Base-by-base conservation (phyloP, 495 filamentous ascomycete genomes). In the Podospora pseudoanserina region DNA sequence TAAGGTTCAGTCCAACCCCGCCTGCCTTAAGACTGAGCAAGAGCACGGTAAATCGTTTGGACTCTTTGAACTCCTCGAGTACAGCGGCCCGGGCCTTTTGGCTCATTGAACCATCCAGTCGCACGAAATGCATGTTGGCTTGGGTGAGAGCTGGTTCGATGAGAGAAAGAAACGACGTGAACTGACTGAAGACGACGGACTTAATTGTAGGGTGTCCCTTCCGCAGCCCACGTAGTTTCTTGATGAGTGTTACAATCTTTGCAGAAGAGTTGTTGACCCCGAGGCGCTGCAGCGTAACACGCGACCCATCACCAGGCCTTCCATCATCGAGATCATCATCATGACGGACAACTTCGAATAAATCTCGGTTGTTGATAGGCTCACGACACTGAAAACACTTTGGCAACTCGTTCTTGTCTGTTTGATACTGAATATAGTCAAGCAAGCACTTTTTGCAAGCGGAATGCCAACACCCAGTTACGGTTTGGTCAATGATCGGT, bases 381-480 rank as follows among this genome's bases (percentile, higher is more conserved):
- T 89, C 91, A 23, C 95, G 90, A 73, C 95, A 99, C 55, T 90
- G 92, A 79, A 96, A 96, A 73, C 95, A 99, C 34, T 88, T 84
- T 11, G 95, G 89, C 0, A 90, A 67, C 66, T 90, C 84, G 32
- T 89, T 87, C 72, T 89, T 91, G 70, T 91, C 87, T 39, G 85
- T 90, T 72, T 96, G 91, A 76, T 97, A 92, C 69, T 82, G 87
- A 68, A 99, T 93, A 73, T 93, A 96, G 71, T 93, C 88, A 4
- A 92, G 79, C 27, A 97, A 83, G 72, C 95, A 99, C 59, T 92
- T 88, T 78, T 95, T 96, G 83, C 95, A 99, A 2, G 95, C 94
- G 26, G 91, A 92, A 77, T 99, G 95, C 91, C 94, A 98, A 79
- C 95, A 99, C 0, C 92, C 91, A 0, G 95, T 97, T 0, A 99